Evolutionary conservation across 2,329 filamentous ascomycete species (phyloP).

Genomic region (Alternaria panax): DNA sequence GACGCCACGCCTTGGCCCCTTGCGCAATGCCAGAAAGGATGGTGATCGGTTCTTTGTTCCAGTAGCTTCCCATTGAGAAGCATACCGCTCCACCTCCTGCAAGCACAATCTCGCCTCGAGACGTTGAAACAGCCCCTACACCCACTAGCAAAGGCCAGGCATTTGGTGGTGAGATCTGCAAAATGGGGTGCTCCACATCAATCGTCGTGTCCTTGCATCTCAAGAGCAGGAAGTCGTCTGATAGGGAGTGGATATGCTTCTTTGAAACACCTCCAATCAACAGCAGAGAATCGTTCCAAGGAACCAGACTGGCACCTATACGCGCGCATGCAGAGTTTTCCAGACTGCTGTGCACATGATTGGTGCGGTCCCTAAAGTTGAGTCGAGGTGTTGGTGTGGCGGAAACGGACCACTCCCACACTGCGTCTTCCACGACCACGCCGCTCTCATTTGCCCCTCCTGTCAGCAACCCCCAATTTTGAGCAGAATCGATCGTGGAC

Average conservation of each 20-base stretch:
- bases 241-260: constrained; percentile 33
- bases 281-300: constrained; percentile 55
- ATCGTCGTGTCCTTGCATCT: constrained; percentile 28
- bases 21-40: constrained; percentile 26
- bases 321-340: constrained; percentile 46
- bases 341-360: constrained; percentile 25
- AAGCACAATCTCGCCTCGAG: constrained; percentile 64
- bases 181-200: constrained; percentile 25
- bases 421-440: constrained; percentile 64
- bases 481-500: constrained; percentile 52
- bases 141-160: constrained; percentile 75
- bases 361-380: constrained; percentile 40
- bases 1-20: constrained; percentile 30
- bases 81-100: constrained; percentile 85
- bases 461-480: constrained; percentile 67
- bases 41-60: constrained; percentile 62
- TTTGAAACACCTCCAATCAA: constrained; percentile 62
- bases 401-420: constrained; percentile 69
- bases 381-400: constrained; percentile 40
- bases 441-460: constrained; percentile 76
- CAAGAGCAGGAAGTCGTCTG: constrained; percentile 41
- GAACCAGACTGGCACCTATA: constrained; percentile 62
- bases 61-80: constrained; percentile 89
- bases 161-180: constrained; percentile 31
- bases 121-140: constrained; percentile 62